Conservation (phyloP, 2,329 filamentous ascomycete genomes). For the Neonectria coccinea region DNA sequence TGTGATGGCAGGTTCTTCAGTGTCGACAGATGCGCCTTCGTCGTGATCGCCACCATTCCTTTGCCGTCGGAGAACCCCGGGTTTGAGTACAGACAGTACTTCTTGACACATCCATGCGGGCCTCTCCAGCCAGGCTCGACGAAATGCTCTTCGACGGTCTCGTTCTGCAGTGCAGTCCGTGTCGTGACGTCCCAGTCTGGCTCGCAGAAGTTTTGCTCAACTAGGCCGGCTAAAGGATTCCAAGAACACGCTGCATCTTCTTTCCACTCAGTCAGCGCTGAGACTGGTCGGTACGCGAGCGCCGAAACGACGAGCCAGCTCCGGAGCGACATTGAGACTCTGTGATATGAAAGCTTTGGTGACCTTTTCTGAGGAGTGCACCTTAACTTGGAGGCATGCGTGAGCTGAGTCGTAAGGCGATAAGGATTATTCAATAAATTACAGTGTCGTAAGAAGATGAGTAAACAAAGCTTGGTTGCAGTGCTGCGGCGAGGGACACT, state of each 20-base stretch:
- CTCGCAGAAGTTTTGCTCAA: not conserved
- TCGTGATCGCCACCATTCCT: constrained; percentile 17
- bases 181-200: not conserved
- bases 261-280: not conserved
- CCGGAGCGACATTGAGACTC: not conserved
- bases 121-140: constrained; percentile 2
- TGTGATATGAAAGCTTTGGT: not conserved
- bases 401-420: not conserved
- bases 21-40: not conserved
- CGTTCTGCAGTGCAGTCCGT: not conserved
- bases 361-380: not conserved
- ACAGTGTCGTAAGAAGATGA: too few species aligned
- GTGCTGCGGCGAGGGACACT: not conserved
- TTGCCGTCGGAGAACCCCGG: constrained; percentile 3
- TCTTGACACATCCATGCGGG: not conserved
- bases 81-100: constrained; percentile 18
- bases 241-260: not conserved
- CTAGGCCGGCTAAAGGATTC: not conserved
- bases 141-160: not conserved
- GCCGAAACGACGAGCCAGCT: not conserved
- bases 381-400: not conserved
- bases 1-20: not conserved
- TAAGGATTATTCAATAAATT: not conserved
- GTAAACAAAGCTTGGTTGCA: not conserved
- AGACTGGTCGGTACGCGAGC: not conserved